phyloP scores from a whole-genome alignment of 2,329 filamentous ascomycete genomes.

The Ascochyta koolunga region DNA sequence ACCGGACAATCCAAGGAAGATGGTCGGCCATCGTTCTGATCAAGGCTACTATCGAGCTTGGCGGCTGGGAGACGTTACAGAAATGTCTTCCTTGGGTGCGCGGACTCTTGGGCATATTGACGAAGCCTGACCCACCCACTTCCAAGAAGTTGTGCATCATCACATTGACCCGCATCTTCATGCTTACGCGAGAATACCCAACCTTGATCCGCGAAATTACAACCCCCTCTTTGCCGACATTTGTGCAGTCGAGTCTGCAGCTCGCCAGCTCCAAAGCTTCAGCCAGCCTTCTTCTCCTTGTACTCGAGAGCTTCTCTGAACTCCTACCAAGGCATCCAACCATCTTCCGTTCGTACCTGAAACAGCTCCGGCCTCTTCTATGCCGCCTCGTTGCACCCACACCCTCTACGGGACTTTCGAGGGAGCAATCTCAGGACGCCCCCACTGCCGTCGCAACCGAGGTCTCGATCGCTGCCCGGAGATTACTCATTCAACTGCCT shows the following conservation, averaged over 20 bases:
- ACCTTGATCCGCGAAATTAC: conserved; percentile 87
- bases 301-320: conserved; percentile 73
- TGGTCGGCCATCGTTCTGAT: conserved; percentile 79
- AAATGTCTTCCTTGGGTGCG: conserved; percentile 77
- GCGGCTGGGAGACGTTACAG: conserved; percentile 81
- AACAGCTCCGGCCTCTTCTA: conserved; percentile 69
- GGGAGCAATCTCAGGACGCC: conserved; percentile 21
- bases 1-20: conserved; percentile 73
- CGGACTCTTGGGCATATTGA: conserved; percentile 75
- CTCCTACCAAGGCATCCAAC: conserved; percentile 82
- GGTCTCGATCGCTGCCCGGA: conserved; percentile 65
- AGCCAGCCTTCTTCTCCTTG: conserved; percentile 63
- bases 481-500: conserved; percentile 73
- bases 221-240: conserved; percentile 77
- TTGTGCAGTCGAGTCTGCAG: conserved; percentile 74
- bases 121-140: conserved; percentile 77
- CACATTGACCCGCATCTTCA: conserved; percentile 81
- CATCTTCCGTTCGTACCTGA: conserved; percentile 77
- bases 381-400: conserved; percentile 69
- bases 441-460: conserved; percentile 58
- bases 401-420: conserved; percentile 48
- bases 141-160: conserved; percentile 79
- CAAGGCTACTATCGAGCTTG: conserved; percentile 81
- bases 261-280: conserved; percentile 50
- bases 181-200: conserved; percentile 79